A percentile compares a stretch with the other conserved stretches of the same genome.
phyloP scores from a whole-genome alignment of 495 filamentous ascomycete species.

The Trichodelitschia bisporula region DNA sequence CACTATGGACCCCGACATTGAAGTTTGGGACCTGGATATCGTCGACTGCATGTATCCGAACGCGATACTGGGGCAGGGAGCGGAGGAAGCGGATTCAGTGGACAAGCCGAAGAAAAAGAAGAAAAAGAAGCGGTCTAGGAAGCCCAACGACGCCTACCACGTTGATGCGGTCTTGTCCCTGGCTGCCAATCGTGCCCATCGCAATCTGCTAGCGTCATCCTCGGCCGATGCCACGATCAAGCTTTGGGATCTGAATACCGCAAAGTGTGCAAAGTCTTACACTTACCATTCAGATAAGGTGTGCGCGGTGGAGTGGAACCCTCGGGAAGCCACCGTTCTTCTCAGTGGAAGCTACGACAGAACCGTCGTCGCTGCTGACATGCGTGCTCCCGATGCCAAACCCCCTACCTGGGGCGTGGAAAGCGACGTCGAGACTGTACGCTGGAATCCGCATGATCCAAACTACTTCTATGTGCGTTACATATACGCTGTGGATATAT shows the following conservation, averaged over 20 bases:
- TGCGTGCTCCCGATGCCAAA: conserved; percentile 66
- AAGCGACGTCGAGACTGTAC: conserved; percentile 75
- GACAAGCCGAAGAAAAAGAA: conserved; percentile 40
- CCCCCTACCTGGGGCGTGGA: conserved; percentile 72
- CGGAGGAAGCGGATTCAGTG: conserved; percentile 18
- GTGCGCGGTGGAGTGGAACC: conserved; percentile 85
- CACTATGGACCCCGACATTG: conserved; percentile 95
- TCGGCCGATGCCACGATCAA: conserved; percentile 95
- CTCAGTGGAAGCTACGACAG: conserved; percentile 87
- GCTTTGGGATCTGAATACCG: conserved; percentile 84
- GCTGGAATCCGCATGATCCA: conserved; percentile 78
- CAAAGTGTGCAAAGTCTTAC: conserved; percentile 87
- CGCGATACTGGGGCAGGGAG: conserved; percentile 76
- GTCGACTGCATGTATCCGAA: conserved; percentile 96
- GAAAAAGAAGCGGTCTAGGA: conserved; percentile 63
- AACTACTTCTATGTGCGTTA: conserved; percentile 61
- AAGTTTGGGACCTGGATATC: conserved; percentile 91
- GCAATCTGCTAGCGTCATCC: conserved; percentile 83
- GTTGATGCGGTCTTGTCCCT: conserved; percentile 82
- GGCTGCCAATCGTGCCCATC: conserved; percentile 72
- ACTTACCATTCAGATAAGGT: conserved; percentile 80
- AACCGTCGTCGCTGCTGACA: conserved; percentile 74
- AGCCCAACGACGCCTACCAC: conserved; percentile 77
- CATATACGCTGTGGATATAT: background rate
- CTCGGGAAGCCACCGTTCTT: conserved; percentile 59